Conservation (phyloP, 2,329 filamentous ascomycete species). For the Trichoderma semiorbis region DNA sequence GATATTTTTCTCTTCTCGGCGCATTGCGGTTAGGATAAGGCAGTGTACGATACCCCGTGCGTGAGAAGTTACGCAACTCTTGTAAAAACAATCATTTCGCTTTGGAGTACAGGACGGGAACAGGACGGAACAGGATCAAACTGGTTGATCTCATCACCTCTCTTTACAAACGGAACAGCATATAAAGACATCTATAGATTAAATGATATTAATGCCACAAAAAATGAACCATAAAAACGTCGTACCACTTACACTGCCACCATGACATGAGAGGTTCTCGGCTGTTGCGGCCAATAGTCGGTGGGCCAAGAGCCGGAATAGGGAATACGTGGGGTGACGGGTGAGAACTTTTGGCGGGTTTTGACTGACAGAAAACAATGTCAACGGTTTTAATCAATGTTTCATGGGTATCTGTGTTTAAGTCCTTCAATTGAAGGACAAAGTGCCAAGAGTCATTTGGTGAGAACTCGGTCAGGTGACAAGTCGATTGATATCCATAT, state of each 20-base stretch:
- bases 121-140: not conserved
- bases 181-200: not conserved
- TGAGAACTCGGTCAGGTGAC: constrained; percentile 1
- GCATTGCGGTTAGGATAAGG: constrained; percentile 8
- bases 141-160: constrained; percentile 13
- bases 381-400: not conserved
- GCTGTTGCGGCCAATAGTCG: not conserved
- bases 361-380: not conserved
- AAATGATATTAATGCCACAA: not conserved
- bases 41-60: constrained; percentile 17
- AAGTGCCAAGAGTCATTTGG: not conserved
- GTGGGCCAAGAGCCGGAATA: not conserved
- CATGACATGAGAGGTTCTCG: not conserved
- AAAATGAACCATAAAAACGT: not conserved
- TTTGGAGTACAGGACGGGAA: not conserved
- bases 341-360: not conserved
- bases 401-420: not conserved
- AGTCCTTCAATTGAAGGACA: not conserved
- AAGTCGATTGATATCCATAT: not conserved
- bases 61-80: constrained; percentile 11
- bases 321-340: not conserved
- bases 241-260: not conserved
- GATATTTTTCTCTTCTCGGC: not conserved
- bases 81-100: not conserved
- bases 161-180: not conserved